Conservation (phyloP, 345 rosid genomes). For the Dovyalis caffra region DNA sequence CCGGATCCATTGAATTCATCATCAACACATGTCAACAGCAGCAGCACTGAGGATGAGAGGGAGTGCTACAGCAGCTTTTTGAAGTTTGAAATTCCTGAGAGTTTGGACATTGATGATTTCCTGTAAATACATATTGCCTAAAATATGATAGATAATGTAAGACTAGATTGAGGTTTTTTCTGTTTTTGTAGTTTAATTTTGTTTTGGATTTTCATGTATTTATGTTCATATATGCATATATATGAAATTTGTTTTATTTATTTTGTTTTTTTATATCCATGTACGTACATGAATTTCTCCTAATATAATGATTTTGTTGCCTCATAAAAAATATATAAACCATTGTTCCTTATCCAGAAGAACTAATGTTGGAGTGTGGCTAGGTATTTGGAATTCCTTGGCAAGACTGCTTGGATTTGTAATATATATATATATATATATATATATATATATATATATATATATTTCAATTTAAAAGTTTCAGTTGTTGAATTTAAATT, state of each 20-base stretch:
- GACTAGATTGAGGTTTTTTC: not conserved
- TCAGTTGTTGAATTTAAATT: too few species aligned
- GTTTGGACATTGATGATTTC: slow-evolving; percentile 64
- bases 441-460: too few species aligned
- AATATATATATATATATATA: too few species aligned
- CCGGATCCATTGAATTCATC: slow-evolving; percentile 53
- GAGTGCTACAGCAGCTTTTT: slow-evolving; percentile 73
- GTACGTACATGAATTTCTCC: not conserved
- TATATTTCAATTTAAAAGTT: too few species aligned
- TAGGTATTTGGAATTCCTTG: not conserved
- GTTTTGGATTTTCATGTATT: slow-evolving; percentile 8
- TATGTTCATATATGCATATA: slow-evolving; percentile 16
- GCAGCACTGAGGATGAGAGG: slow-evolving; percentile 63
- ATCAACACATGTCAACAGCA: slow-evolving; percentile 45
- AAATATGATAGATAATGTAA: not conserved
- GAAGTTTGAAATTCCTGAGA: slow-evolving; percentile 70
- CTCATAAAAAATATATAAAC: not conserved
- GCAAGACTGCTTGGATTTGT: not conserved
- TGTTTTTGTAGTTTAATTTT: not conserved
- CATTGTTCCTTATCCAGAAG: not conserved
- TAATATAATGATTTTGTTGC: not conserved
- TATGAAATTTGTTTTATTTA: slow-evolving; percentile 21
- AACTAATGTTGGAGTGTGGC: not conserved
- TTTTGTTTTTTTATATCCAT: not conserved
- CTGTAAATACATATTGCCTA: slow-evolving; percentile 39